These are phyloP conservation scores for Xylaria palmicola DNA, from an alignment of 495 filamentous ascomycete species.

Conservation along the genomic window DNA sequence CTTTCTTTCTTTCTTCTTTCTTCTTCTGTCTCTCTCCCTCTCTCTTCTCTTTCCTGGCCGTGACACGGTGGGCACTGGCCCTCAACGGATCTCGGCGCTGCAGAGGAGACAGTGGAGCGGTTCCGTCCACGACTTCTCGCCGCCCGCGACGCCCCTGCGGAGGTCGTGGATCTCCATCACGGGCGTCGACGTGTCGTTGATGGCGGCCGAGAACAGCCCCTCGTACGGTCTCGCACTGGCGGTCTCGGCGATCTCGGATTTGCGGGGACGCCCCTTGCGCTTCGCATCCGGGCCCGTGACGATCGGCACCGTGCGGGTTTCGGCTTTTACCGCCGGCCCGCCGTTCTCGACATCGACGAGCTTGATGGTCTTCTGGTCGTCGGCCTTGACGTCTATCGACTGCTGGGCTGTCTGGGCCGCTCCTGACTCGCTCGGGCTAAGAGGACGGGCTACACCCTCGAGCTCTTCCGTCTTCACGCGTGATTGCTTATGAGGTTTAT, in stretches of 20 bases:
- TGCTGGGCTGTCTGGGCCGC: conserved; percentile 39
- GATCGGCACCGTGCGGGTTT: conserved; percentile 14
- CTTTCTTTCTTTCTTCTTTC: neutral
- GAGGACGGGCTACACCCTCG: conserved; percentile 37
- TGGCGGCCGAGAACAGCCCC: conserved; percentile 41
- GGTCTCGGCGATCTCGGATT: conserved; percentile 30
- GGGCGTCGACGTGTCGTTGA: conserved; percentile 37
- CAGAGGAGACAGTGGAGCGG: conserved; percentile 45
- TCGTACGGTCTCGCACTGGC: conserved; percentile 40
- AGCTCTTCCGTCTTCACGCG: conserved; percentile 37
- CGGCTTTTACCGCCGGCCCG: conserved; percentile 16
- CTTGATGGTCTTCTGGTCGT: conserved; percentile 26
- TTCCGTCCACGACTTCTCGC: conserved; percentile 49
- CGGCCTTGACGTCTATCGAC: conserved; percentile 50
- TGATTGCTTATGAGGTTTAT: conserved; percentile 40
- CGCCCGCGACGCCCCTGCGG: conserved; percentile 38
- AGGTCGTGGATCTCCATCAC: conserved; percentile 44
- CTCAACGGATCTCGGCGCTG: conserved; percentile 35
- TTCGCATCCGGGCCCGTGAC: conserved; percentile 19
- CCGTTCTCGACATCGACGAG: conserved; percentile 20
- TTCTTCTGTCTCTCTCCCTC: neutral
- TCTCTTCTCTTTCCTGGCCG: neutral
- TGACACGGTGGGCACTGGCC: no score
- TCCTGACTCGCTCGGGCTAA: conserved; percentile 45
- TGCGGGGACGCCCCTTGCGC: conserved; percentile 31